Base-by-base conservation (phyloP, 1,284 basidiomycete species). In the Ceratobasidium sp. region DNA sequence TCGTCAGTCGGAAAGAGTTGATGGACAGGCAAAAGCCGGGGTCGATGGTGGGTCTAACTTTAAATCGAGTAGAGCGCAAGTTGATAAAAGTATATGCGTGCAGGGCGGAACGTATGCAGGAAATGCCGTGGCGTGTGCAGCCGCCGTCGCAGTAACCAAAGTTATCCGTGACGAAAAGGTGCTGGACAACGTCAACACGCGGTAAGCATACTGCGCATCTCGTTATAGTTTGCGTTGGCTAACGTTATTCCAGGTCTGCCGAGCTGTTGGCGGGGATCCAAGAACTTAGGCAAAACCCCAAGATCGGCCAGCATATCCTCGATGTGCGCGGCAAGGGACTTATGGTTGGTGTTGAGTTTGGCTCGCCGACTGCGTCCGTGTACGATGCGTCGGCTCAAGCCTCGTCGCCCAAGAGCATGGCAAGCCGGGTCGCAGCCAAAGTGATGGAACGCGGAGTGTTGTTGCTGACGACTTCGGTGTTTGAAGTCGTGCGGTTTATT, bases 31-130 rank as follows among this genome's bases (percentile, higher is more conserved):
- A 97, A 75, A 87, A 86, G 78, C 88, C 92, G 6, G 95, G 94
- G 14, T 88, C 88, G 18, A 90, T 97, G 88, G 92, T 91, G 43
- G 72, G 81, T 75, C 48, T 50, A 2, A 30, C 39, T 30, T 43
- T 18, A 28, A 34, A 32, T 32, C 34, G 43, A 50, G 30, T 58
- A 64, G 52, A 59, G 60, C 39, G 3, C 1, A n/a, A 39, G 59
- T 28, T 75, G 72, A 58, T 64, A 76, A 73, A 14, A 8, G 8
- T 28, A 53, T 61, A 72, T 67, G 43, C 34, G 6, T 26, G 55
- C 76, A 91, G 90, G 93, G 94, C 32, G 94, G 94, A 21, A 96
- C 94, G 1, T 96, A 96, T 77, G 92, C 92, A 10, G 95, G 95
- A 34, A 97, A 96, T 78, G 90, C 92, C 0, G 92, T 97, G 0